phyloP scores from a whole-genome alignment of 2,329 filamentous ascomycete species.

The Phaeosphaeriaceae sp. region DNA sequence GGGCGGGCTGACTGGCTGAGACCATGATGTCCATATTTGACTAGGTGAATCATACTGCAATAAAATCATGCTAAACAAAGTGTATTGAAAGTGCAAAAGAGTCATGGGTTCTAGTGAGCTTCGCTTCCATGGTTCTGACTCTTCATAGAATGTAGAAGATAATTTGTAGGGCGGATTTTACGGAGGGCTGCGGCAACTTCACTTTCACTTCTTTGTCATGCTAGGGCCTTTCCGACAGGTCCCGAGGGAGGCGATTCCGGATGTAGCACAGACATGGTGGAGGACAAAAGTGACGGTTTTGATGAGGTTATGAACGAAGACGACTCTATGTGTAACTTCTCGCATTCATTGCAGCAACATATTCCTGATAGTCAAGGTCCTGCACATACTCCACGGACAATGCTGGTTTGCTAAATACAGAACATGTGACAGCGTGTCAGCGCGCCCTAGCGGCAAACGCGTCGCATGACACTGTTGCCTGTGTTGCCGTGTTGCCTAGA shows the following conservation, averaged over 20 bases:
- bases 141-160: background rate
- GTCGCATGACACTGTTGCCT: background rate
- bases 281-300: too few relatives aligned
- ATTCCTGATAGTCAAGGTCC: background rate
- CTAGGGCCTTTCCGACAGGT: too few relatives aligned
- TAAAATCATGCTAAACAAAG: background rate
- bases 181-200: background rate
- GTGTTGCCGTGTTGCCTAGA: background rate
- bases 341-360: background rate
- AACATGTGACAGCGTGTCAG: constrained; percentile 2
- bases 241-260: too few relatives aligned
- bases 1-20: background rate
- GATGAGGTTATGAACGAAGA: too few relatives aligned
- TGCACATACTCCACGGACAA: background rate
- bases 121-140: background rate
- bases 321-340: background rate
- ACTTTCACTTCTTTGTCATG: background rate
- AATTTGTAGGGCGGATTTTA: background rate
- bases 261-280: too few relatives aligned
- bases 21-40: background rate
- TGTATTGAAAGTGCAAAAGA: background rate
- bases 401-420: background rate
- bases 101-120: background rate
- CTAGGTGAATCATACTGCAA: background rate
- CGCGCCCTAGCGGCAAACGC: background rate